These are phyloP conservation scores for Nothophoma quercina DNA, from an alignment of 2,329 filamentous ascomycete species.

Conservation along the genomic window DNA sequence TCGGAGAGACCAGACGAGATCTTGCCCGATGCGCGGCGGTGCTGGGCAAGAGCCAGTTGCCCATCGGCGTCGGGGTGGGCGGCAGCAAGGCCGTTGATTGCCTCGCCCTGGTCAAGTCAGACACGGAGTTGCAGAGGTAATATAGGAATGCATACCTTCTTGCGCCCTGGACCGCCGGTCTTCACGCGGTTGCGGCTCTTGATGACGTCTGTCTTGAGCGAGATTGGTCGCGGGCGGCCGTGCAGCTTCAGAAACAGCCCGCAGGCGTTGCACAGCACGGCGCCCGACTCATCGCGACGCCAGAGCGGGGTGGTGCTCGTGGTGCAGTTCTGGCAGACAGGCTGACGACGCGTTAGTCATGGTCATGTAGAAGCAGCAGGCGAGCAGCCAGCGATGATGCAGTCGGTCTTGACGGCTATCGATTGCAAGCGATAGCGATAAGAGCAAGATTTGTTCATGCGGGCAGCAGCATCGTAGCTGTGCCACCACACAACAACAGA, in stretches of 20 bases:
- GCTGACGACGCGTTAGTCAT: constrained; percentile 64
- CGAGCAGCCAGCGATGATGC: constrained; percentile 12
- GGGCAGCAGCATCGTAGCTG: constrained; percentile 42
- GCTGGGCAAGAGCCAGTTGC: constrained; percentile 63
- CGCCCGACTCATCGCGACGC: constrained; percentile 94
- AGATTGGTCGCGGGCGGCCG: constrained; percentile 89
- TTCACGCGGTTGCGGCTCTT: constrained; percentile 99
- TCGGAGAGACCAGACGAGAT: constrained; percentile 75
- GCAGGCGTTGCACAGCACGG: constrained; percentile 97
- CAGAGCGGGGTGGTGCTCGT: constrained; percentile 96
- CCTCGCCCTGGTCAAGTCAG: constrained; percentile 34
- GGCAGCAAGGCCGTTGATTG: constrained; percentile 64
- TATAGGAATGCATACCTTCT: constrained; percentile 69
- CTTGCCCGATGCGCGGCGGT: constrained; percentile 75
- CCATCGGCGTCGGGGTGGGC: constrained; percentile 64
- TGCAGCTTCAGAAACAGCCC: constrained; percentile 97
- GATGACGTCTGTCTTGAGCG: constrained; percentile 98
- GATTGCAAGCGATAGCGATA: constrained; percentile 57
- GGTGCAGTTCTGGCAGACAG: constrained; percentile 93
- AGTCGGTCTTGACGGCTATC: constrained; percentile 36
- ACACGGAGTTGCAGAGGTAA: background rate
- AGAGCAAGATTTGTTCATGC: constrained; percentile 40
- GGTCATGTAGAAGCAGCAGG: constrained; percentile 14
- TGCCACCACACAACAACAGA: constrained; percentile 41
- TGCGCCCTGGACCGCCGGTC: constrained; percentile 79